Evolutionary conservation across 2,329 filamentous ascomycete genomes (phyloP).

Genomic region (Alternaria incomplexa): DNA sequence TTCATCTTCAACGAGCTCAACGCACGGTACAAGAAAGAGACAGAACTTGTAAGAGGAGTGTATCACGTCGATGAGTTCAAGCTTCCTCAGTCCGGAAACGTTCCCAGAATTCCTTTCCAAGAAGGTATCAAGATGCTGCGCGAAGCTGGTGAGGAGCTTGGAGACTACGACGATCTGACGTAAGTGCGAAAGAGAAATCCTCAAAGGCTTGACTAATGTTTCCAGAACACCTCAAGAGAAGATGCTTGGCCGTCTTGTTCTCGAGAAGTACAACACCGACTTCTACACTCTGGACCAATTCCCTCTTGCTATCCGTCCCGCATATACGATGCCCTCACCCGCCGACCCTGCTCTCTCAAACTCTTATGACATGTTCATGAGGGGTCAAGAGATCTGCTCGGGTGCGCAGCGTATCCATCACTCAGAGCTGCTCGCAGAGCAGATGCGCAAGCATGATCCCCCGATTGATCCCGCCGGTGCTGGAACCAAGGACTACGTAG

Average conservation of each 20-base stretch:
- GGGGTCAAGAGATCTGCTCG: slow-evolving; percentile 71
- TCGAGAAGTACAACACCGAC: slow-evolving; percentile 89
- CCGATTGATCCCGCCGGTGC: slow-evolving; percentile 63
- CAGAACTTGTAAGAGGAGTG: slow-evolving; percentile 71
- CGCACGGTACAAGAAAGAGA: slow-evolving; percentile 71
- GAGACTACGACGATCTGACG: slow-evolving; percentile 78
- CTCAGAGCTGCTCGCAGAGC: slow-evolving; percentile 62
- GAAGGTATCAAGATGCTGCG: slow-evolving; percentile 80
- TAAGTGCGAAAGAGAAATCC: slow-evolving; percentile 14
- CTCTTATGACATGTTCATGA: slow-evolving; percentile 75
- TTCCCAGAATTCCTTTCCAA: slow-evolving; percentile 77
- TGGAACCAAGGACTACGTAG: slow-evolving; percentile 68
- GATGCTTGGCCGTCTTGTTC: slow-evolving; percentile 84
- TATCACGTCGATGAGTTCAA: slow-evolving; percentile 82
- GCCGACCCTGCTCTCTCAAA: slow-evolving; percentile 58
- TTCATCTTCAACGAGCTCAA: slow-evolving; percentile 79
- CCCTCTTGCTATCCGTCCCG: slow-evolving; percentile 84
- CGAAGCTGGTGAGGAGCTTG: slow-evolving; percentile 76
- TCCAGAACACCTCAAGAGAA: slow-evolving; percentile 77
- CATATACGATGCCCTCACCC: slow-evolving; percentile 81
- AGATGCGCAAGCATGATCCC: slow-evolving; percentile 64
- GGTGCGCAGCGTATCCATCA: slow-evolving; percentile 71
- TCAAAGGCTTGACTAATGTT: background rate
- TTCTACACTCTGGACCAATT: slow-evolving; percentile 98
- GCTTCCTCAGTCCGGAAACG: slow-evolving; percentile 74